phyloP scores from a whole-genome alignment of 352 stramenopile species.

The Globisporangium polare region DNA sequence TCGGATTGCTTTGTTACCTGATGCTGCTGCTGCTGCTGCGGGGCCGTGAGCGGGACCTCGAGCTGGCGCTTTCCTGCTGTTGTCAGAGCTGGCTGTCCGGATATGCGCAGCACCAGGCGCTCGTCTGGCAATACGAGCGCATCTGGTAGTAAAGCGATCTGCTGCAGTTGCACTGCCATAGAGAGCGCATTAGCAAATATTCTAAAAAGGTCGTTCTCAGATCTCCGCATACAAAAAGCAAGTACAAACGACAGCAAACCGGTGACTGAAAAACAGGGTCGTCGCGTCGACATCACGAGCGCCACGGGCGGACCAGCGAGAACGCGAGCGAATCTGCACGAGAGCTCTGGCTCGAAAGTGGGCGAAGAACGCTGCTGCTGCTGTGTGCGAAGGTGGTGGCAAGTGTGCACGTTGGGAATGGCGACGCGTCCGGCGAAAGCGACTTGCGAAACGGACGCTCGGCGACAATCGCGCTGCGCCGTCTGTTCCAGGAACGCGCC shows the following conservation, averaged over 20 bases:
- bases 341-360: neutral
- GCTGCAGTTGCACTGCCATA: constrained; percentile 2
- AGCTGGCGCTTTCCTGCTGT: neutral
- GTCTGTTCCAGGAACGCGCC: neutral
- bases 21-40: neutral
- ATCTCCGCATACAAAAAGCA: neutral
- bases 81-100: neutral
- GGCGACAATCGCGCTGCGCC: neutral
- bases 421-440: neutral
- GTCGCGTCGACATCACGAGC: neutral
- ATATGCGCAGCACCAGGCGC: constrained; percentile 2
- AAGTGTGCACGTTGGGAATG: neutral
- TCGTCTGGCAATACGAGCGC: neutral
- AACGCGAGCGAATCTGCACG: neutral
- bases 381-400: neutral
- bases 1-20: no score
- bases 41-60: neutral
- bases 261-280: neutral
- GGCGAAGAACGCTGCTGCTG: no score
- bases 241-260: neutral
- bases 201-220: neutral
- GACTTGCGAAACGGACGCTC: neutral
- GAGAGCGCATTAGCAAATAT: constrained; percentile 1
- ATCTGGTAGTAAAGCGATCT: neutral
- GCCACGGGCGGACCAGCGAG: no score